Percentiles rank a stretch among this genome's conserved stretches.
phyloP scores from a whole-genome alignment of 495 filamentous ascomycete species.

The Aspergillus asperescens region DNA sequence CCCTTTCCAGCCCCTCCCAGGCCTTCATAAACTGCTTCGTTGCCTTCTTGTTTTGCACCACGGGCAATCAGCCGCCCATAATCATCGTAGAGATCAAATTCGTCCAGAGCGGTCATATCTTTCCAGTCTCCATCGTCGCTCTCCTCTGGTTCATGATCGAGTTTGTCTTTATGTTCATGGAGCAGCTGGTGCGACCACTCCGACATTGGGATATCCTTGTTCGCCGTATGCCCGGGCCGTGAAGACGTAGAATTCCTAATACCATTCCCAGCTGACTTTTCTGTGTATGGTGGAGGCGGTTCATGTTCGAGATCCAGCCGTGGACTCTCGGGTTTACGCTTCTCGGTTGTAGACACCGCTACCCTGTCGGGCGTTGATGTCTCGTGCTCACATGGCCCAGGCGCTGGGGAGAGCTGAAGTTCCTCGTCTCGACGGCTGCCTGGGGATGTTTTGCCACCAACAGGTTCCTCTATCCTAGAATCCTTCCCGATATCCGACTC shows the following conservation, averaged over 20 bases:
- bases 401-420: neutral
- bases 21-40: constrained; percentile 64
- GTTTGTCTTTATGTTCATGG: constrained; percentile 45
- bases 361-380: neutral
- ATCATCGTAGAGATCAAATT: constrained; percentile 93
- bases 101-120: constrained; percentile 85
- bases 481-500: constrained; percentile 8
- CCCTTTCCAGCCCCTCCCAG: constrained; percentile 87
- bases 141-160: constrained; percentile 40
- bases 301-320: constrained; percentile 5
- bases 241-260: constrained; percentile 7
- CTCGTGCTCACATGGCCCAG: constrained; percentile 1
- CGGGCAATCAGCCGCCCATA: constrained; percentile 79
- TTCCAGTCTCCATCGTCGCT: constrained; percentile 68
- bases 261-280: constrained; percentile 13
- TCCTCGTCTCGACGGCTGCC: neutral
- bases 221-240: constrained; percentile 21
- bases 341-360: neutral
- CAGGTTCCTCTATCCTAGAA: neutral
- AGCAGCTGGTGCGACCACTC: constrained; percentile 92
- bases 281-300: constrained; percentile 20
- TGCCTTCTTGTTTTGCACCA: constrained; percentile 65
- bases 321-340: neutral
- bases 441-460: neutral
- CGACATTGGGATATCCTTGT: constrained; percentile 45